A percentile compares a stretch with the other conserved stretches of the same genome.
phyloP scores from a whole-genome alignment of 176 grass and related monocot genomes.

The Aegilops speltoides region DNA sequence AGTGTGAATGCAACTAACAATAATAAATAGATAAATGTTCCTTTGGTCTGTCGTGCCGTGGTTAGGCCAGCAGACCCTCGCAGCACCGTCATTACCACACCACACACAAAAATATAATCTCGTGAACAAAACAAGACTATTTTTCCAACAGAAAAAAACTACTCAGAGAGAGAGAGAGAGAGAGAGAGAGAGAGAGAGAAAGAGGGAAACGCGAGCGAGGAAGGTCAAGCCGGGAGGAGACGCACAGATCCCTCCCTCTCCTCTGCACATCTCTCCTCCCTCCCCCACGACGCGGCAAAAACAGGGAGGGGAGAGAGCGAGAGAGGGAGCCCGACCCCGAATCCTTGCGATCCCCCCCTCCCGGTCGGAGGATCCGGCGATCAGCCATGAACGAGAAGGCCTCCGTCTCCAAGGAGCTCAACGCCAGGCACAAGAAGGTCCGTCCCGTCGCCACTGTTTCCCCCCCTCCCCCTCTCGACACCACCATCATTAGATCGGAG shows the following conservation, averaged over 20 bases:
- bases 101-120: slow-evolving; percentile 4
- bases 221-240: slow-evolving; percentile 37
- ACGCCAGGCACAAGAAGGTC: slow-evolving; percentile 96
- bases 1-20: not conserved
- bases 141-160: not conserved
- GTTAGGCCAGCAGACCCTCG: slow-evolving; percentile 20
- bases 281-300: slow-evolving; percentile 38
- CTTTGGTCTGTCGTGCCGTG: not conserved
- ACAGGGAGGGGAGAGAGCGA: slow-evolving; percentile 24
- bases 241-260: slow-evolving; percentile 27
- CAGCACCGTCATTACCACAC: not conserved
- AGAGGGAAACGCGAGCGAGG: not conserved
- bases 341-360: not conserved
- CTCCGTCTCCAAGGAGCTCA: slow-evolving; percentile 93
- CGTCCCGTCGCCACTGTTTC: not conserved
- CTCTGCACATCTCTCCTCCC: not conserved
- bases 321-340: not conserved
- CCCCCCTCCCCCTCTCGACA: not conserved
- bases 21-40: not conserved
- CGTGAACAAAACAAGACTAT: not conserved
- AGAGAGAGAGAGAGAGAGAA: not conserved
- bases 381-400: slow-evolving; percentile 90
- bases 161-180: not conserved
- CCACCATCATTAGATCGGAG: slow-evolving; percentile 24
- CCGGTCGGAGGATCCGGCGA: slow-evolving; percentile 20